These are phyloP conservation scores for Cytidiella melzeri DNA, from an alignment of 768 basidiomycete genomes.

Conservation along the genomic window DNA sequence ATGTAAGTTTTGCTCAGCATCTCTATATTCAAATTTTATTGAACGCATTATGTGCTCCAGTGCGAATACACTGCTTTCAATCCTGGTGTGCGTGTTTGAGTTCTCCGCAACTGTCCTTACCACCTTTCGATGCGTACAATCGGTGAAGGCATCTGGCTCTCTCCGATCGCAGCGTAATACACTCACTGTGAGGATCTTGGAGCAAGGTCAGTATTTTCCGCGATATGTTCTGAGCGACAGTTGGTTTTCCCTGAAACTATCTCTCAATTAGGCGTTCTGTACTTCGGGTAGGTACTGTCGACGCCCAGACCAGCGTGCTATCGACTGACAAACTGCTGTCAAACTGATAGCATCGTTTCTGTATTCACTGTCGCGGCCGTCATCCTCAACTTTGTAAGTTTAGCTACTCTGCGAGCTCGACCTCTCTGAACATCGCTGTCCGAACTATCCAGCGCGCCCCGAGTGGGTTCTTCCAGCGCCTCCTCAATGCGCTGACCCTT, in stretches of 20 bases:
- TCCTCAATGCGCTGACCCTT: constrained; percentile 14
- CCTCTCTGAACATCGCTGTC: background rate
- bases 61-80: constrained; percentile 16
- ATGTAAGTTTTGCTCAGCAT: constrained; percentile 6
- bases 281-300: background rate
- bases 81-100: constrained; percentile 19
- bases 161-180: background rate
- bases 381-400: constrained; percentile 14
- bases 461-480: constrained; percentile 11
- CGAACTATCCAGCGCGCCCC: background rate
- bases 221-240: background rate
- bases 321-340: background rate
- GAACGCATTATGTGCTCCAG: background rate
- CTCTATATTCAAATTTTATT: background rate
- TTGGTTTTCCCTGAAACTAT: background rate
- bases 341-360: constrained; percentile 6
- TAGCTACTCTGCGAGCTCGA: background rate
- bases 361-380: constrained; percentile 10
- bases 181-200: background rate
- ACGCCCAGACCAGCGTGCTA: background rate
- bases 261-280: background rate
- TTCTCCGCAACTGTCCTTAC: constrained; percentile 13
- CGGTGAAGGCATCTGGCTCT: constrained; percentile 3
- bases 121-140: constrained; percentile 14
- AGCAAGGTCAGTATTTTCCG: background rate